These are phyloP conservation scores for Alternaria panax DNA, from an alignment of 2,329 filamentous ascomycete species.

Conservation along the genomic window DNA sequence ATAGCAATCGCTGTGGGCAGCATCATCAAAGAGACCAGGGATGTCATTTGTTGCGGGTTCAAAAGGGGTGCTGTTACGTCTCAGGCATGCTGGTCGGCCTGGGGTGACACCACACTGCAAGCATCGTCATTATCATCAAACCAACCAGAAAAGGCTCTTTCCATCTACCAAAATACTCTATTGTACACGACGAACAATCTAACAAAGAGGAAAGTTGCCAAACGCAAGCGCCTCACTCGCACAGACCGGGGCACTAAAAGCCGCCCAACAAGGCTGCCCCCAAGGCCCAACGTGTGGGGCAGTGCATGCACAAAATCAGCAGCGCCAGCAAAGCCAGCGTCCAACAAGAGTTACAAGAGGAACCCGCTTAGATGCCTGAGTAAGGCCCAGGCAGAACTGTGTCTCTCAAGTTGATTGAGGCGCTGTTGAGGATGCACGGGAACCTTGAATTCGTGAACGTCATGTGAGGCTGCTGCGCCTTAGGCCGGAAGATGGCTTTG, in stretches of 20 bases:
- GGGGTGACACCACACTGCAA: not conserved
- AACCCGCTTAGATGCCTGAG: not conserved
- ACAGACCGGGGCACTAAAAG: not conserved
- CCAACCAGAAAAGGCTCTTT: not conserved
- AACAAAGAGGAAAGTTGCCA: not conserved
- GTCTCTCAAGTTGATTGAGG: constrained; percentile 6
- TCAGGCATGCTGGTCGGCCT: not conserved
- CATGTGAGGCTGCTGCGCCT: constrained; percentile 14
- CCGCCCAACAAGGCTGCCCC: constrained; percentile 4
- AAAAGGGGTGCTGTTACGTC: not conserved
- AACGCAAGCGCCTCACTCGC: constrained; percentile 1
- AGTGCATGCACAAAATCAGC: constrained; percentile 9
- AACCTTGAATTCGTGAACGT: not conserved
- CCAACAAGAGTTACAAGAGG: not conserved
- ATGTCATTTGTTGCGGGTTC: not conserved
- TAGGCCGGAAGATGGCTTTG: not conserved
- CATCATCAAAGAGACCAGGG: not conserved
- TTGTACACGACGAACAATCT: not conserved
- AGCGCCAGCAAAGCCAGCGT: not conserved
- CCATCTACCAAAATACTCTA: not conserved
- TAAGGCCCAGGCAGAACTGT: not conserved
- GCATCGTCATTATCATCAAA: not conserved
- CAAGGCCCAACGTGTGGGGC: constrained; percentile 12
- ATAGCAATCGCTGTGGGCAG: not conserved
- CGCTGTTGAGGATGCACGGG: constrained; percentile 6